Base-by-base conservation (phyloP, 2,329 filamentous ascomycete genomes). In the Emericellopsis atlantica region DNA sequence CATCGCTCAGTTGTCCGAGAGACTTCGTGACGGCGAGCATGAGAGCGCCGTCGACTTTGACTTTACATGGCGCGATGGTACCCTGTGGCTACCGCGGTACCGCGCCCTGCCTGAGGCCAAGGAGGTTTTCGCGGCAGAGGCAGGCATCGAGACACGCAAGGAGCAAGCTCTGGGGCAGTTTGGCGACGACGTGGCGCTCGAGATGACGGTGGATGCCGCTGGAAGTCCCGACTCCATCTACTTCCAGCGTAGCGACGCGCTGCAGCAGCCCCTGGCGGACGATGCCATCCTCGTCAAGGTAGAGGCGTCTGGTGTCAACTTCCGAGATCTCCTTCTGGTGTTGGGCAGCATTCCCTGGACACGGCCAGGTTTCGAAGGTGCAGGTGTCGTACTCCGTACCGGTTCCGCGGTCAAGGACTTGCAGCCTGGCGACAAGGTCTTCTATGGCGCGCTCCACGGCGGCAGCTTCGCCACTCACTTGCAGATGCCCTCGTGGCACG, bases 321-420 rank as follows among this genome's bases (percentile, higher is more conserved):
- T 42, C 47, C 57, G 57, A 34, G 59, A 62, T 33, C 53, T 62
- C 4, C 50, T 60, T 2, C 53, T 62, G 16, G 54, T 58, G 2
- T 43, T 58, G 14, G 61, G 60, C 4, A 53, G 58, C 37, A 46
- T 61, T 0, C 59, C 59, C 9, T 48, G 57, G 10, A 44, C 15
- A 10, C 18, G 24, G 14, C 14, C 94, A 1, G 48, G 49, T 9
- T 23, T 37, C 15, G 52, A 54, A 12, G 47, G 38, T n/a, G 37
- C 46, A 4, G 53, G 53, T 32, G 38, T 51, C 16, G 46, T 55
- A 23, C 43, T 37, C 6, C 41, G 37, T 9, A 32, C 43, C 3
- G 51, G 52, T 7, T 11, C 24, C 10, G 51, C 54, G n/a, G 45
- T 46, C 21, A 44, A 35, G 2, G 21, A 40, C 34, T 21, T 50